Base-by-base conservation (phyloP, 2,329 filamentous ascomycete genomes). In the Colletotrichum melonis region DNA sequence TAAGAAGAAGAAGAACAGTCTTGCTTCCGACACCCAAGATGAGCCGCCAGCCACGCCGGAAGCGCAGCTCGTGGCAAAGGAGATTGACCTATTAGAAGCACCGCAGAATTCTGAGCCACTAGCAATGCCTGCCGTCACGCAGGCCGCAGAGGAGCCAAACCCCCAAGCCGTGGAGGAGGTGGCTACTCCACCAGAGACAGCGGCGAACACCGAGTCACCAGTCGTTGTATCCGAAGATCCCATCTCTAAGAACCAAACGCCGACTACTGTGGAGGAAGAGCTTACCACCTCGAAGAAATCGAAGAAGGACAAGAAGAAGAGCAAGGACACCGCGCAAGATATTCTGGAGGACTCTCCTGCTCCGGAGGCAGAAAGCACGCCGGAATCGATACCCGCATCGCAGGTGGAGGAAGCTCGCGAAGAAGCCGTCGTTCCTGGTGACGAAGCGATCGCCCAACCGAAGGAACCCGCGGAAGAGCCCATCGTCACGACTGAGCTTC, bases 1-100 rank as follows among this genome's bases (percentile, higher is more conserved):
- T 56, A 81, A 81, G 76, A 80, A 77, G 58, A 77, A 78, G 24
- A 80, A 78, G 65, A 77, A 78, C 14, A 57, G 24, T 14, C 56
- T 57, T 28, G 57, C 58, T 22, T 56, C 69, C 16, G 38, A 24
- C 63, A 66, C 42, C 24, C 24, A 35, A 8, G 63, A 58, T 28
- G 63, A 66, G 32, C 19, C 54, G 32, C 52, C 26, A 28, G 32
- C 32, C 22, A 56, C 24, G 14, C 24, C 32, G 16, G 32, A 32
- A 16, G 35, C 63, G 16, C 32, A 49, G 32, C 54, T 24, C n/a
- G 38, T 24, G 35, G 24, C 6, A 11, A 26, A 46, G 26, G 52
- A 66, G 19, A 24, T 35, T 16, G 16, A 7, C 4, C 16, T 11
- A 1, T 22, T 32, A 24, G 24, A 32, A 6, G 63, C 24, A 6